phyloP scores from a whole-genome alignment of 2,329 filamentous ascomycete species.

The Aspergillus arachidicola region DNA sequence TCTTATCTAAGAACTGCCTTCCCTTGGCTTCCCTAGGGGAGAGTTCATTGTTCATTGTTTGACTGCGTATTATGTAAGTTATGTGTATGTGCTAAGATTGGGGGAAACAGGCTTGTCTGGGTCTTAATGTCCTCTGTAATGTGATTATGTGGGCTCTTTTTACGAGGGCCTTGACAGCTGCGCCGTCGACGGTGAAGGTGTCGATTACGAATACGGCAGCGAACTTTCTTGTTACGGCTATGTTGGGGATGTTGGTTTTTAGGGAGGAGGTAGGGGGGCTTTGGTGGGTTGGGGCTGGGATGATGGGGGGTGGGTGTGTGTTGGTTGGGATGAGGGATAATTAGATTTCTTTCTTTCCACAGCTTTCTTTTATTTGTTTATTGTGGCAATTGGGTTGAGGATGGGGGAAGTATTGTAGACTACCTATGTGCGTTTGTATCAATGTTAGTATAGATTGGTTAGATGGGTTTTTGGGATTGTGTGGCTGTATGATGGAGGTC shows the following conservation, averaged over 20 bases:
- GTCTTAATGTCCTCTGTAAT: conserved; percentile 64
- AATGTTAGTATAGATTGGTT: background rate
- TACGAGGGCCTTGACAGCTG: conserved; percentile 62
- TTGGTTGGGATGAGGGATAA: conserved; percentile 62
- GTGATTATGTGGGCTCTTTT: conserved; percentile 67
- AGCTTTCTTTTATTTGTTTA: background rate
- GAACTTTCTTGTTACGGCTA: conserved; percentile 65
- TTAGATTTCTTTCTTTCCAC: conserved; percentile 11
- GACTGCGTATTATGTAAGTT: background rate
- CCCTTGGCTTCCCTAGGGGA: background rate
- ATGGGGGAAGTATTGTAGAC: background rate
- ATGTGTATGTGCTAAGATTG: conserved; percentile 21
- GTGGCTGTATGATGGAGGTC: background rate
- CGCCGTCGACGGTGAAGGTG: conserved; percentile 63
- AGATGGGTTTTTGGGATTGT: background rate
- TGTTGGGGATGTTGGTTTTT: conserved; percentile 62
- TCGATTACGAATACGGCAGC: conserved; percentile 66
- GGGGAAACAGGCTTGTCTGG: conserved; percentile 56
- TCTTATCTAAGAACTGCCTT: background rate
- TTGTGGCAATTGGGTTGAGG: background rate
- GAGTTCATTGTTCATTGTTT: background rate
- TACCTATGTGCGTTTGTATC: background rate
- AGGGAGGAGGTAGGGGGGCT: conserved; percentile 56
- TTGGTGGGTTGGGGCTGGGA: conserved; percentile 64
- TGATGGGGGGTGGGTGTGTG: conserved; percentile 64